Evolutionary conservation across 1,139 yeast genomes (phyloP).

Genomic region (Tardiomyces digboiensis): DNA sequence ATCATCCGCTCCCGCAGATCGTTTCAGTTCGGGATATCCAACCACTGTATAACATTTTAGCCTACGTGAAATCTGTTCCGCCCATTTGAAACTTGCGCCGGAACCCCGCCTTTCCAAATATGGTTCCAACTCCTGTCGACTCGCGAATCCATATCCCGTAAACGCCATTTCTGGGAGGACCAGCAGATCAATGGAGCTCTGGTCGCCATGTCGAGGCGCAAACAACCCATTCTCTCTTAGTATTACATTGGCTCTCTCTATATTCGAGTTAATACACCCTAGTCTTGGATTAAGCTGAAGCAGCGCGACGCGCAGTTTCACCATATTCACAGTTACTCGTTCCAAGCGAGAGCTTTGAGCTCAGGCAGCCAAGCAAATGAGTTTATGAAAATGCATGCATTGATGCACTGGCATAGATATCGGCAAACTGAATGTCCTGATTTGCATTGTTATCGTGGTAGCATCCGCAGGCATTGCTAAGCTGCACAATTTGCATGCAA

Average conservation of each 20-base stretch:
- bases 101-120: conserved; percentile 39
- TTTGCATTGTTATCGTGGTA: too few species aligned
- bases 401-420: too few species aligned
- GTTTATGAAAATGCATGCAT: neutral
- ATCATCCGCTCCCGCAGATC: conserved; percentile 2
- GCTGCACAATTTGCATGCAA: too few species aligned
- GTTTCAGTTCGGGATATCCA: conserved; percentile 64
- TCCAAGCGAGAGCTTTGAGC: too few species aligned
- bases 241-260: neutral
- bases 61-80: conserved; percentile 39
- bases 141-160: conserved; percentile 70
- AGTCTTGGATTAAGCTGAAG: neutral
- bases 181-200: conserved; percentile 18
- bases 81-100: conserved; percentile 49
- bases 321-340: too few species aligned
- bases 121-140: conserved; percentile 46
- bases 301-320: neutral
- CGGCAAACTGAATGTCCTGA: too few species aligned
- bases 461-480: too few species aligned
- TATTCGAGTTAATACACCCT: neutral
- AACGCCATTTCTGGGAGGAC: conserved; percentile 80
- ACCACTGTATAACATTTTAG: conserved; percentile 60
- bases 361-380: too few species aligned
- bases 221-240: neutral
- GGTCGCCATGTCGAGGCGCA: neutral